These are phyloP conservation scores for Mucor racemosus DNA, from an alignment of 371 early-diverging fungal species.

Conservation along the genomic window DNA sequence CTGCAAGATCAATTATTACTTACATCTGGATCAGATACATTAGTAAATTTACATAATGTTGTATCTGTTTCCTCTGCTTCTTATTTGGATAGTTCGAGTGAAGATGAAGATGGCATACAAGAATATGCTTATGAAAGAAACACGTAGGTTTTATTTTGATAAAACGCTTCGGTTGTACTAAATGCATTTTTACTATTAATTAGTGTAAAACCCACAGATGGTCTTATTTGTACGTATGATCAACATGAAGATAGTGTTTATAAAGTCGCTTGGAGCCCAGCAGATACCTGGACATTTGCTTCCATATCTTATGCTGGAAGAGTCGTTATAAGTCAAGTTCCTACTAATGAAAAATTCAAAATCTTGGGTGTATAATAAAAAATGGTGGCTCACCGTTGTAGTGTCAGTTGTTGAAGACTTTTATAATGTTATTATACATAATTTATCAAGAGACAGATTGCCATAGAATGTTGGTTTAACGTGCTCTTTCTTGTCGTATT, in stretches of 20 bases:
- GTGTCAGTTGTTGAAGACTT: too few relatives aligned
- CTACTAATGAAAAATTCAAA: constrained; percentile 86
- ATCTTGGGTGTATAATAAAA: constrained; percentile 71
- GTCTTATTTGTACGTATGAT: constrained; percentile 80
- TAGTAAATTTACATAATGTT: constrained; percentile 83
- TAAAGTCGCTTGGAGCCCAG: constrained; percentile 84
- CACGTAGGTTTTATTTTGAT: constrained; percentile 2
- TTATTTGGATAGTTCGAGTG: constrained; percentile 41
- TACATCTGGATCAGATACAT: constrained; percentile 82
- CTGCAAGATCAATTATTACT: constrained; percentile 91
- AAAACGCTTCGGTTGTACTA: neutral
- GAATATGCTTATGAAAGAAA: constrained; percentile 7
- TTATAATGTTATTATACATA: too few relatives aligned
- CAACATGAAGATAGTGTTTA: constrained; percentile 95
- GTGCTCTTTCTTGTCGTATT: too few relatives aligned
- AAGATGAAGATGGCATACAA: constrained; percentile 26
- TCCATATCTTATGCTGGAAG: constrained; percentile 93
- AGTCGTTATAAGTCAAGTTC: constrained; percentile 87
- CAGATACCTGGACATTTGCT: constrained; percentile 95
- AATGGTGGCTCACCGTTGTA: constrained; percentile 4
- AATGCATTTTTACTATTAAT: neutral
- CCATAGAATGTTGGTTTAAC: too few relatives aligned
- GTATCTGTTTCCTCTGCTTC: constrained; percentile 84
- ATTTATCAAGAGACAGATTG: too few relatives aligned
- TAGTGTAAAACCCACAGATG: constrained; percentile 72